Conservation (phyloP, 768 basidiomycete species). For the Pulveroboletus sp. region DNA sequence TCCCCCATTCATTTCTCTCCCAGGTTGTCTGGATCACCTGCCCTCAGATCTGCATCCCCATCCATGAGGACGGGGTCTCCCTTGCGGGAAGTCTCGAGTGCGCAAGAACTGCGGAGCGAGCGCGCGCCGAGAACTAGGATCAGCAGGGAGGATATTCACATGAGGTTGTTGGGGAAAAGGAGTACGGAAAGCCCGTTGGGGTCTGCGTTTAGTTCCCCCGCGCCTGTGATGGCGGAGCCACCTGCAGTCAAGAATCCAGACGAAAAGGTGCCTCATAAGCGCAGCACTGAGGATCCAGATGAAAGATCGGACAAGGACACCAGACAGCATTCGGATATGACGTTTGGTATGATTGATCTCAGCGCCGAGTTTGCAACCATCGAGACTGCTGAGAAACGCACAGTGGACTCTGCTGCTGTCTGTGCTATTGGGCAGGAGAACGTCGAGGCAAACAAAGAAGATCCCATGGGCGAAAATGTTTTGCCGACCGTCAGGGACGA, state of each 20-base stretch:
- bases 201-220: conserved; percentile 14
- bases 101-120: conserved; percentile 17
- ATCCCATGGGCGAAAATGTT: background rate
- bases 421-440: background rate
- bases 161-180: conserved; percentile 43
- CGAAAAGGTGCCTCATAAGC: background rate
- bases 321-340: conserved; percentile 38
- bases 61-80: conserved; percentile 26
- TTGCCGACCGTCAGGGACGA: background rate
- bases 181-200: conserved; percentile 43
- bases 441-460: background rate
- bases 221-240: background rate
- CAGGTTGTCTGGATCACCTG: conserved; percentile 18
- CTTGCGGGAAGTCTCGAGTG: conserved; percentile 20
- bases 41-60: conserved; percentile 20
- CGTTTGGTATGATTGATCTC: conserved; percentile 34
- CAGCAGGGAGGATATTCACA: conserved; percentile 52
- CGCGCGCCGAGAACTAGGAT: conserved; percentile 41
- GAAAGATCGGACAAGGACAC: conserved; percentile 13
- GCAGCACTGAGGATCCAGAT: background rate
- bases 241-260: background rate
- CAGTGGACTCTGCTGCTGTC: conserved; percentile 16
- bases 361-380: conserved; percentile 53
- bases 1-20: conserved; percentile 20
- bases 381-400: conserved; percentile 44